These are phyloP conservation scores for Ustulina deusta DNA, from an alignment of 2,329 filamentous ascomycete species.

Conservation along the genomic window DNA sequence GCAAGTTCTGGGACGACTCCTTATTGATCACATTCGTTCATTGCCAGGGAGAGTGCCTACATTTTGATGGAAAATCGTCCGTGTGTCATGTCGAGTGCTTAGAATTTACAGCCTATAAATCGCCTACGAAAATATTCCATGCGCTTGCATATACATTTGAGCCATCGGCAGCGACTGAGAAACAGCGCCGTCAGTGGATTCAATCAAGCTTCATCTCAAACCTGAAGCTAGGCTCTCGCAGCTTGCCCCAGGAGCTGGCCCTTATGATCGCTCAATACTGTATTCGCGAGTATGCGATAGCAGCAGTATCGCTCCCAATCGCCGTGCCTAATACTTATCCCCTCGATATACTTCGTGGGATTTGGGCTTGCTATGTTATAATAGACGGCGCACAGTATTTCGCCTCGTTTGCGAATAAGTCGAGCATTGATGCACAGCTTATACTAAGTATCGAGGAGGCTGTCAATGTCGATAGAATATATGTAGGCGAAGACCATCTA, in stretches of 20 bases:
- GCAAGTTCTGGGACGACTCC: not conserved
- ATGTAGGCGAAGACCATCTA: conserved; percentile 15
- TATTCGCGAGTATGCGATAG: conserved; percentile 10
- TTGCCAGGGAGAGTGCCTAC: conserved; percentile 4
- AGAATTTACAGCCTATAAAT: not conserved
- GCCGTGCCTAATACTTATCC: not conserved
- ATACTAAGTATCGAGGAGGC: conserved; percentile 11
- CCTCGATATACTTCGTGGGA: not conserved
- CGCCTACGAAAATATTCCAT: not conserved
- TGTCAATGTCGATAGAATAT: conserved; percentile 1
- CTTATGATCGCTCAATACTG: conserved; percentile 13
- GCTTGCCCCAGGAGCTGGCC: conserved; percentile 1
- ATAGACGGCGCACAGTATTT: conserved; percentile 12
- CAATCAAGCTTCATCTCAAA: conserved; percentile 5
- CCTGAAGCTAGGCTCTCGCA: not conserved
- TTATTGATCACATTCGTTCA: not conserved
- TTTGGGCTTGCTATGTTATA: conserved; percentile 17
- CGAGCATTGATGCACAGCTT: conserved; percentile 3
- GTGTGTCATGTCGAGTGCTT: conserved; percentile 10
- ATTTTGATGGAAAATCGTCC: not conserved
- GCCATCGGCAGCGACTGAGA: not conserved
- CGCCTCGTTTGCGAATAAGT: conserved; percentile 4
- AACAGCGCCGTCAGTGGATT: not conserved
- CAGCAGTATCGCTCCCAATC: not conserved
- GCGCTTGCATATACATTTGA: conserved; percentile 14